Percentiles rank a stretch among this genome's conserved stretches.
phyloP scores from a whole-genome alignment of 78 protist species.

The Diacronema lutheri region DNA sequence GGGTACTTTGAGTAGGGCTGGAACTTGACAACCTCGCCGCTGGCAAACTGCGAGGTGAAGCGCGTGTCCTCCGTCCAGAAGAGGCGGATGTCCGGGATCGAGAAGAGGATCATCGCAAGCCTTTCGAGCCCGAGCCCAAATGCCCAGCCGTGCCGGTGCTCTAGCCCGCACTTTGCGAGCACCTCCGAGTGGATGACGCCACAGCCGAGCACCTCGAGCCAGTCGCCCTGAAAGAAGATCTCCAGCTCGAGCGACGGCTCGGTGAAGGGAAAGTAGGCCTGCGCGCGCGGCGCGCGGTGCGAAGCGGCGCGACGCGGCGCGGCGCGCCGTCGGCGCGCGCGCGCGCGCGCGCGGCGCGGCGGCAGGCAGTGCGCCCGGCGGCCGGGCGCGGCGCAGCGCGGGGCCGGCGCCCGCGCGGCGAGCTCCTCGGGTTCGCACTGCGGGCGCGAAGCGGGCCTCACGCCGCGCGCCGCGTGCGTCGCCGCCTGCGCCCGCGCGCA shows the following conservation, averaged over 20 bases:
- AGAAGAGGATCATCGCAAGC: conserved; percentile 83
- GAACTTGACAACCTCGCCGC: conserved; percentile 2
- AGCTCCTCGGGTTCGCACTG: no score
- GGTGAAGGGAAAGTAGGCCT: conserved; percentile 89
- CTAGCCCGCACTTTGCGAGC: conserved; percentile 33
- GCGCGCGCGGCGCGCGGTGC: not conserved
- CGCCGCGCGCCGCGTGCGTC: not conserved
- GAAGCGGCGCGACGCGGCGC: no score
- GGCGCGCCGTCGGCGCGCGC: no score
- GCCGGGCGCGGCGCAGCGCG: no score
- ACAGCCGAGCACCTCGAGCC: conserved; percentile 85
- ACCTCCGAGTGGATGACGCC: conserved; percentile 77
- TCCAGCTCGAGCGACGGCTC: conserved; percentile 86
- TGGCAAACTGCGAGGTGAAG: conserved; percentile 61
- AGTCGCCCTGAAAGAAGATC: conserved; percentile 65
- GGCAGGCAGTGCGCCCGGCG: no score
- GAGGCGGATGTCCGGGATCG: conserved; percentile 89
- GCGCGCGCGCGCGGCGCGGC: no score
- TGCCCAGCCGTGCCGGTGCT: conserved; percentile 4
- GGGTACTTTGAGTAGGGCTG: conserved; percentile 67
- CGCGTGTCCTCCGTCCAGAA: conserved; percentile 87
- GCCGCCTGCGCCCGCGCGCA: not conserved
- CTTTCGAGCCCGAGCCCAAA: conserved; percentile 71
- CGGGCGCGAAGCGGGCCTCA: no score
- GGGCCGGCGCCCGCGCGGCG: no score